Evolutionary conservation across 768 basidiomycete species (phyloP).

Genomic region (Boletus edulis): DNA sequence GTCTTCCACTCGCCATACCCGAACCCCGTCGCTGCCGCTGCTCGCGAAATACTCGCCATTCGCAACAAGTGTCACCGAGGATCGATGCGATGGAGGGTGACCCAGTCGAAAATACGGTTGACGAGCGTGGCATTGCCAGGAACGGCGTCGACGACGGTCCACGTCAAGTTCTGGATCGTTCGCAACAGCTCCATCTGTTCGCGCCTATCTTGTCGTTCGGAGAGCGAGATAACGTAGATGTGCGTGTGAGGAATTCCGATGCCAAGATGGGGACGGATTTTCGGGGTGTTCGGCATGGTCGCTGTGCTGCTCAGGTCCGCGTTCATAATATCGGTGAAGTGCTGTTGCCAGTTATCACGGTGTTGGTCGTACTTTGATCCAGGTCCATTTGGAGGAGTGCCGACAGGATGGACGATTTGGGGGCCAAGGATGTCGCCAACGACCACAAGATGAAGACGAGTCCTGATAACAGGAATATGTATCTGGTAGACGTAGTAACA

Average conservation of each 20-base stretch:
- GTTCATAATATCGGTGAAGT: not conserved
- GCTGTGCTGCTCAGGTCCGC: not conserved
- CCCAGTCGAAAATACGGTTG: conserved; percentile 40
- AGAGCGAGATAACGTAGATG: conserved; percentile 61
- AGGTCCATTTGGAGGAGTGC: conserved; percentile 17
- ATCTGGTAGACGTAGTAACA: conserved; percentile 20
- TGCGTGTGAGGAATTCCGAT: conserved; percentile 39
- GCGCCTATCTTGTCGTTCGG: conserved; percentile 52
- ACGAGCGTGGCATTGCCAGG: conserved; percentile 40
- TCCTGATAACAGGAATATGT: conserved; percentile 21
- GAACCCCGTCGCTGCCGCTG: not conserved
- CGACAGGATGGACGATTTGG: conserved; percentile 9
- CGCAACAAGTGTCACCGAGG: not conserved
- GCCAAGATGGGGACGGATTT: not conserved
- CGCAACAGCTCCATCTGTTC: conserved; percentile 56
- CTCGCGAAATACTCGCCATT: not conserved
- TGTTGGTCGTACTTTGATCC: not conserved
- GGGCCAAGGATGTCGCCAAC: conserved; percentile 5
- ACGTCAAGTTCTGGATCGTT: conserved; percentile 43
- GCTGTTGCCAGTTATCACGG: not conserved
- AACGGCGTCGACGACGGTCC: conserved; percentile 54
- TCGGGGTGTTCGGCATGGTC: not conserved
- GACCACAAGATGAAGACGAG: conserved; percentile 23
- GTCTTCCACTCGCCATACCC: not conserved
- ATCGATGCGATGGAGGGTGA: conserved; percentile 24